phyloP scores from a whole-genome alignment of 108 stramenopile genomes.

The Nitzschia sp. region DNA sequence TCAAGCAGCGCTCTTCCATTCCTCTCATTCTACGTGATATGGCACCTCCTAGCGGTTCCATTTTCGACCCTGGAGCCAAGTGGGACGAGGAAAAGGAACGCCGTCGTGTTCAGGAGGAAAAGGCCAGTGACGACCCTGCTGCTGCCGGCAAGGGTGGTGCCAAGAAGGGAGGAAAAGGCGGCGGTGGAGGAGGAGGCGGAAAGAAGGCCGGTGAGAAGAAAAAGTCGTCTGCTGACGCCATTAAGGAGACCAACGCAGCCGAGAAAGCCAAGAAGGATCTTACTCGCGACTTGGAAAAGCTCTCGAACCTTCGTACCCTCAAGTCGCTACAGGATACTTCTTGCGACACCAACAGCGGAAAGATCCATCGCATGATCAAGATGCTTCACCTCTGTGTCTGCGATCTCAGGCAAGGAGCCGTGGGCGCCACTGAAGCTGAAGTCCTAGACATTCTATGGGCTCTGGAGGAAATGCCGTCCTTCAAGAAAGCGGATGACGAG shows the following conservation, averaged over 20 bases:
- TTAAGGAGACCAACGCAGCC: constrained; percentile 89
- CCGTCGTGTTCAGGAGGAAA: constrained; percentile 38
- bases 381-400: constrained; percentile 88
- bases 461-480: constrained; percentile 88
- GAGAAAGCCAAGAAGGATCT: constrained; percentile 86
- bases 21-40: constrained; percentile 92
- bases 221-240: constrained; percentile 83
- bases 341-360: constrained; percentile 88
- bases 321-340: constrained; percentile 87
- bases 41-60: constrained; percentile 89
- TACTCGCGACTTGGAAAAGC: constrained; percentile 86
- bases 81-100: constrained; percentile 89
- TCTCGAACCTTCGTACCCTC: constrained; percentile 87
- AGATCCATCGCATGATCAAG: constrained; percentile 96
- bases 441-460: constrained; percentile 96
- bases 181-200: constrained; percentile 40
- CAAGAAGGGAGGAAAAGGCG: constrained; percentile 49
- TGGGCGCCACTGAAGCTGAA: constrained; percentile 82
- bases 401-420: constrained; percentile 71
- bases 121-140: constrained; percentile 33
- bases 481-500: constrained; percentile 76
- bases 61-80: constrained; percentile 83
- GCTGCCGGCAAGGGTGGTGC: constrained; percentile 36
- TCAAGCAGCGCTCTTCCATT: constrained; percentile 84
- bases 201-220: constrained; percentile 69